Evolutionary conservation across 2,329 filamentous ascomycete genomes (phyloP).

Genomic region (Botrytis elliptica): DNA sequence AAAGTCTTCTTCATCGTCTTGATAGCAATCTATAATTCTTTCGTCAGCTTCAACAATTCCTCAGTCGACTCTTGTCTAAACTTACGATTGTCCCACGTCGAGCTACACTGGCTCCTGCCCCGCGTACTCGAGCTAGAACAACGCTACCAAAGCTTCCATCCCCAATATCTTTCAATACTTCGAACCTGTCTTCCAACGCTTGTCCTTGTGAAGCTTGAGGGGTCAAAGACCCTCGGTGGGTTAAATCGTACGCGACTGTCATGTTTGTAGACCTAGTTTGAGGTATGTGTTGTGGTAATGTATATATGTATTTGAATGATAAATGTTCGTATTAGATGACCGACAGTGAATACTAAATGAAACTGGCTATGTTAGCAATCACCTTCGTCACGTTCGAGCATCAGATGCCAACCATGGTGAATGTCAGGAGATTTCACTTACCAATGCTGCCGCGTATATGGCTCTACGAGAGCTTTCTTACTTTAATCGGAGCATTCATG

Average conservation of each 20-base stretch:
- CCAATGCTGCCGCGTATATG: constrained; percentile 27
- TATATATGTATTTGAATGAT: constrained; percentile 16
- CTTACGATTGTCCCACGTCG: constrained; percentile 89
- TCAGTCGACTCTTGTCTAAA: constrained; percentile 29
- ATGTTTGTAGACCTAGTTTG: constrained; percentile 50
- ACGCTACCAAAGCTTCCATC: constrained; percentile 99
- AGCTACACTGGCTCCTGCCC: constrained; percentile 83
- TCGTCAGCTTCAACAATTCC: constrained; percentile 26
- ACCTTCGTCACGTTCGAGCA: not conserved
- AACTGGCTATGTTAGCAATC: constrained; percentile 14
- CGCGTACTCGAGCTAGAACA: constrained; percentile 84
- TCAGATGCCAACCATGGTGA: not conserved
- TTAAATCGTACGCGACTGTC: constrained; percentile 73
- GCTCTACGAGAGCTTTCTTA: constrained; percentile 38
- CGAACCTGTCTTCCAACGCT: constrained; percentile 88
- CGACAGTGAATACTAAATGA: constrained; percentile 24
- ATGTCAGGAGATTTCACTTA: constrained; percentile 9
- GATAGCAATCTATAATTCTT: constrained; percentile 74
- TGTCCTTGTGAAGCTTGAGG: constrained; percentile 45
- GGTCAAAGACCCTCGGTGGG: constrained; percentile 64
- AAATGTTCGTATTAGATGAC: constrained; percentile 13
- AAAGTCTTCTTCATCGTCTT: constrained; percentile 99
- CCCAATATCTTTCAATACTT: constrained; percentile 95
- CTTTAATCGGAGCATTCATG: constrained; percentile 39
- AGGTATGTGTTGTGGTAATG: not conserved